Evolutionary conservation across 2,329 filamentous ascomycete species (phyloP).

Genomic region (Chrysosphaeria jannelii): DNA sequence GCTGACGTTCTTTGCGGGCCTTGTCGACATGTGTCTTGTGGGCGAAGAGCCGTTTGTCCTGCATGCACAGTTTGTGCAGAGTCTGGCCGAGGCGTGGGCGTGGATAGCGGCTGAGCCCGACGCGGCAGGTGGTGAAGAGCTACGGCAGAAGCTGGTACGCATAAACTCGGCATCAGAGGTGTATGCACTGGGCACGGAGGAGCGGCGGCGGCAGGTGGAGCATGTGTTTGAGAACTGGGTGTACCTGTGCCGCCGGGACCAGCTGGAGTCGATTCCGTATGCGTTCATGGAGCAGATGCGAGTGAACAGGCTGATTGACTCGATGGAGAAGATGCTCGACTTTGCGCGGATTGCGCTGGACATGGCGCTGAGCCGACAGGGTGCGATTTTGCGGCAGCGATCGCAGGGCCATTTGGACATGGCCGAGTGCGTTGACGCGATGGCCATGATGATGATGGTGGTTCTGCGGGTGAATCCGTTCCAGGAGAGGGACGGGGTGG

Average conservation of each 20-base stretch:
- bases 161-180: too few relatives aligned
- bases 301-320: conserved; percentile 37
- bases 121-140: conserved; percentile 30
- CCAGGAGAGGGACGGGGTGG: conserved; percentile 9
- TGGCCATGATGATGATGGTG: conserved; percentile 51
- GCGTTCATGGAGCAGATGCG: conserved; percentile 71
- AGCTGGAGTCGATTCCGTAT: conserved; percentile 36
- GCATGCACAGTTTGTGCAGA: conserved; percentile 61
- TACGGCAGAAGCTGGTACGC: too few relatives aligned
- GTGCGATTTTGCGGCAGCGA: conserved; percentile 41
- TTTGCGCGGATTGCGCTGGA: conserved; percentile 68
- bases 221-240: conserved; percentile 96
- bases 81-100: conserved; percentile 48
- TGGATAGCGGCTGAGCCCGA: conserved; percentile 52
- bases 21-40: conserved; percentile 52
- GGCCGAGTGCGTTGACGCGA: conserved; percentile 39
- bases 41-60: conserved; percentile 49
- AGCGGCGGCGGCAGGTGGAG: conserved; percentile 57
- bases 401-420: conserved; percentile 27
- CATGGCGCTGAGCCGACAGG: conserved; percentile 47
- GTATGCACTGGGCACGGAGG: too few relatives aligned
- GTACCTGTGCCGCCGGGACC: conserved; percentile 47
- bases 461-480: conserved; percentile 39
- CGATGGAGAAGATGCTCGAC: conserved; percentile 42
- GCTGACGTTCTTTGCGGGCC: conserved; percentile 48